Conservation (phyloP, 768 basidiomycete genomes). For the Russula abietina region DNA sequence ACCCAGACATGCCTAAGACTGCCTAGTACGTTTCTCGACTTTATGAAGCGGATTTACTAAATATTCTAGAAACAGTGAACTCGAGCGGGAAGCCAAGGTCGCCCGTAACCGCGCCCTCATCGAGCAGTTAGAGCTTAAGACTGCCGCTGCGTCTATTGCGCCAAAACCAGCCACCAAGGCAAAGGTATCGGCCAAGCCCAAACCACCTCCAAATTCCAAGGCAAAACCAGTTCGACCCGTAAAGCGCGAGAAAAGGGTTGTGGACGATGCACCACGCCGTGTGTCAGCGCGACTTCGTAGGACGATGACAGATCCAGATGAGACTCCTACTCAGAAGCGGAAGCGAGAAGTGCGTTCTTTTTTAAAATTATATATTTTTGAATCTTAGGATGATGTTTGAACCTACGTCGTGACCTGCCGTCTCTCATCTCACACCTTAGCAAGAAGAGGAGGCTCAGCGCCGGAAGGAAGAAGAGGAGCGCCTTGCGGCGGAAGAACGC, state of each 20-base stretch:
- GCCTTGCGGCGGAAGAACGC: slow-evolving; percentile 54
- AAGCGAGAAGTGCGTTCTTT: slow-evolving; percentile 53
- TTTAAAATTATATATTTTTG: not conserved
- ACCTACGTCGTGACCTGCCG: not conserved
- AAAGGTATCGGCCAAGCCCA: slow-evolving; percentile 28
- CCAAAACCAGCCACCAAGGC: slow-evolving; percentile 34
- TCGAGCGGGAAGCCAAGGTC: slow-evolving; percentile 74
- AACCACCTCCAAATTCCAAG: slow-evolving; percentile 33
- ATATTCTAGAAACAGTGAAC: slow-evolving; percentile 40
- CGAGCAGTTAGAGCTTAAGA: slow-evolving; percentile 61
- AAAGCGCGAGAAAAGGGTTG: slow-evolving; percentile 45
- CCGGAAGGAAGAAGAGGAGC: slow-evolving; percentile 55
- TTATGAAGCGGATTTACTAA: not conserved
- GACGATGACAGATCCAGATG: slow-evolving; percentile 52
- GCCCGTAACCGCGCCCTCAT: slow-evolving; percentile 72
- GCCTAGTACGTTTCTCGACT: slow-evolving; percentile 21
- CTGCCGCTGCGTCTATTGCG: slow-evolving; percentile 45
- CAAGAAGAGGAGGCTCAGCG: slow-evolving; percentile 46
- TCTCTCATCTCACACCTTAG: slow-evolving; percentile 29
- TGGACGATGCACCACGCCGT: slow-evolving; percentile 47
- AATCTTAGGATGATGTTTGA: not conserved
- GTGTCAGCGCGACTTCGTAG: slow-evolving; percentile 56
- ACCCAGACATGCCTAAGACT: slow-evolving; percentile 22
- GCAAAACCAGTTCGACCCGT: slow-evolving; percentile 59
- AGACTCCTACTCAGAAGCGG: slow-evolving; percentile 56